These are phyloP conservation scores for Pestalotiopsis fici DNA, from an alignment of 2,329 filamentous ascomycete species.

Conservation along the genomic window DNA sequence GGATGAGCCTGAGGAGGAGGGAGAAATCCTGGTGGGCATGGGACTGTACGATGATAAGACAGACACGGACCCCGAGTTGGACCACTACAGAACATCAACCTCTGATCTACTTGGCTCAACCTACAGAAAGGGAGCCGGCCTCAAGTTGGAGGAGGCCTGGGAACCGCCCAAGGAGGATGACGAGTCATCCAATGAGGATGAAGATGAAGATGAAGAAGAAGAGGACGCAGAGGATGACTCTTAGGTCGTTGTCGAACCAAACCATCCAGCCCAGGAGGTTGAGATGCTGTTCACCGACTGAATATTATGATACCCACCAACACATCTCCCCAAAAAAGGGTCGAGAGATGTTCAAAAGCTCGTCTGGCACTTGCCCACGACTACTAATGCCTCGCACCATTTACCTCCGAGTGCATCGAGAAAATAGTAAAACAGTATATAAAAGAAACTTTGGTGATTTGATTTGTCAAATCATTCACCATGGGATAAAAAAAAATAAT, in stretches of 20 bases:
- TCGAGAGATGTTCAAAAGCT: slow-evolving; percentile 1
- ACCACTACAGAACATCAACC: slow-evolving; percentile 57
- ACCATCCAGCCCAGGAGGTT: neutral
- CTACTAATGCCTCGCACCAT: neutral
- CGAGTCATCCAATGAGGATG: slow-evolving; percentile 57
- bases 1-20: slow-evolving; percentile 55
- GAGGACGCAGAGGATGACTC: slow-evolving; percentile 45
- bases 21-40: slow-evolving; percentile 79
- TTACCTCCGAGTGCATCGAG: neutral
- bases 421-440: slow-evolving; percentile 6
- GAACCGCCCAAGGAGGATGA: slow-evolving; percentile 62
- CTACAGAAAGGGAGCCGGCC: slow-evolving; percentile 64
- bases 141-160: slow-evolving; percentile 83
- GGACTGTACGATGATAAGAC: slow-evolving; percentile 73
- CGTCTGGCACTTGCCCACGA: neutral
- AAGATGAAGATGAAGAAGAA: slow-evolving; percentile 58
- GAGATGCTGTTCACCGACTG: slow-evolving; percentile 9
- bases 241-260: slow-evolving; percentile 29
- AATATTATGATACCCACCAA: slow-evolving; percentile 4
- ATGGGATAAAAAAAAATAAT: slow-evolving; percentile 16
- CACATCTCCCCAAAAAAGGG: slow-evolving; percentile 12
- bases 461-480: neutral
- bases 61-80: slow-evolving; percentile 48
- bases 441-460: neutral
- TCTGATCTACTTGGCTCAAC: slow-evolving; percentile 54